These are phyloP conservation scores for Globisporangium nunn DNA, from an alignment of 352 stramenopile species.

Conservation along the genomic window DNA sequence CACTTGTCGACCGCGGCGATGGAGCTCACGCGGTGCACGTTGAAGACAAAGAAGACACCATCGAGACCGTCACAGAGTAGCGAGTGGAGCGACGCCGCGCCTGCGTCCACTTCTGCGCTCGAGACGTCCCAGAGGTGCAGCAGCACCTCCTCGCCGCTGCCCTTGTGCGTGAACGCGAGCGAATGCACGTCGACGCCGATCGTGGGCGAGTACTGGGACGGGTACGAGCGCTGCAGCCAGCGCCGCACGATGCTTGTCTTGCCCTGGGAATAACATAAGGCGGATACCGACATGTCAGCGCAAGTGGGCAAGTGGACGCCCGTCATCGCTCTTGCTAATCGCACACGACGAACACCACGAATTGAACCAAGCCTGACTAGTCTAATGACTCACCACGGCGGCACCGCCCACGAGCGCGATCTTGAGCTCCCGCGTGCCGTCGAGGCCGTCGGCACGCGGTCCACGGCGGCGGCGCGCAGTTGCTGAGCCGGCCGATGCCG, in stretches of 20 bases:
- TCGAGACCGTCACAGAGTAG: slow-evolving; percentile 74
- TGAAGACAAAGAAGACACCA: slow-evolving; percentile 86
- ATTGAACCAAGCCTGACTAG: too few species aligned
- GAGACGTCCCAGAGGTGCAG: slow-evolving; percentile 76
- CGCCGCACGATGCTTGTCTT: slow-evolving; percentile 78
- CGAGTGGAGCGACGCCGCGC: slow-evolving; percentile 52
- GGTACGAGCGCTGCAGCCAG: slow-evolving; percentile 71
- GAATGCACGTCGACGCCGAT: slow-evolving; percentile 73
- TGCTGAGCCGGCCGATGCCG: not conserved
- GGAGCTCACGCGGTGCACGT: slow-evolving; percentile 82
- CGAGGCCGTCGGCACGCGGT: slow-evolving; percentile 22
- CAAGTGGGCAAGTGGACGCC: too few species aligned
- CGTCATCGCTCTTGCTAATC: not conserved
- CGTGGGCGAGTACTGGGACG: slow-evolving; percentile 59
- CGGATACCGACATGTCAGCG: not conserved
- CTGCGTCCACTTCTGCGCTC: slow-evolving; percentile 60
- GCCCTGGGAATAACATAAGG: slow-evolving; percentile 21
- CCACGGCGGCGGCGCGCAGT: slow-evolving; percentile 10
- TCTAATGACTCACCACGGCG: slow-evolving; percentile 38
- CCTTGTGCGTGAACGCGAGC: slow-evolving; percentile 33
- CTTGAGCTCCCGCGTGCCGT: slow-evolving; percentile 62
- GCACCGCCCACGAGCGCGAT: slow-evolving; percentile 74
- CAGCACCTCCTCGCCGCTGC: slow-evolving; percentile 28
- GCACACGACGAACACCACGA: too few species aligned
- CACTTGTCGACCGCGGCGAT: slow-evolving; percentile 83